Percentiles rank a stretch among this genome's conserved stretches.
phyloP scores from a whole-genome alignment of 2,329 filamentous ascomycete species.

The Chaetomium sp. region DNA sequence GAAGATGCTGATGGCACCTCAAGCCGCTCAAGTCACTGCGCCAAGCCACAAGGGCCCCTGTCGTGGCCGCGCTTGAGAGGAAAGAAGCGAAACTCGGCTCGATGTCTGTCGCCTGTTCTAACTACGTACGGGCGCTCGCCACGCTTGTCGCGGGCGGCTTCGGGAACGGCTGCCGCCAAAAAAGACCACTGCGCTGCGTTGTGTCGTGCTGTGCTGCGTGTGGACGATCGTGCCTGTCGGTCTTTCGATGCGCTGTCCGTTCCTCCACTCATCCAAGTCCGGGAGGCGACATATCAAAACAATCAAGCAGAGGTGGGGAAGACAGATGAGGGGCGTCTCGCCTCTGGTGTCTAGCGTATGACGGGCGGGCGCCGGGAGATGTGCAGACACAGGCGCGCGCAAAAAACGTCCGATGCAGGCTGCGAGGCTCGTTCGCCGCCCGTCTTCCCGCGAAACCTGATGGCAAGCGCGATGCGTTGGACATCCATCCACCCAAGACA shows the following conservation, averaged over 20 bases:
- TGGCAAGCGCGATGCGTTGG: slow-evolving; percentile 7
- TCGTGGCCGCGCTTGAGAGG: slow-evolving; percentile 22
- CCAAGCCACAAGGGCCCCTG: slow-evolving; percentile 14
- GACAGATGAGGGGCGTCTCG: too few relatives aligned
- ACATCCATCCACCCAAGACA: background rate
- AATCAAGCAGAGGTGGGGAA: too few relatives aligned
- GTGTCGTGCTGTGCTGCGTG: slow-evolving; percentile 3
- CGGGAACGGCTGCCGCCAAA: slow-evolving; percentile 2
- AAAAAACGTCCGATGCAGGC: background rate
- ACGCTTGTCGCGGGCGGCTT: slow-evolving; percentile 10
- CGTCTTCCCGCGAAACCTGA: slow-evolving; percentile 1
- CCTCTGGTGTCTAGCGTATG: background rate
- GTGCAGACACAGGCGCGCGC: slow-evolving; percentile 9
- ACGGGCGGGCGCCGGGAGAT: background rate
- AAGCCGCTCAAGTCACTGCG: background rate
- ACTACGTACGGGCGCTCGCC: too few relatives aligned
- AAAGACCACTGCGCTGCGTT: slow-evolving; percentile 9
- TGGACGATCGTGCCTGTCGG: slow-evolving; percentile 16
- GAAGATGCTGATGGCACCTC: slow-evolving; percentile 7
- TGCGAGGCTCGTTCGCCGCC: background rate
- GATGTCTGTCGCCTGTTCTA: too few relatives aligned
- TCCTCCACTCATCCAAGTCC: slow-evolving; percentile 8
- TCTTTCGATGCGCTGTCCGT: slow-evolving; percentile 17
- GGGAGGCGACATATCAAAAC: slow-evolving; percentile 7
- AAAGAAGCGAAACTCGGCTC: slow-evolving; percentile 3